Conservation (phyloP, 148 eudicot species). For the Vaccinium corymbosum region DNA sequence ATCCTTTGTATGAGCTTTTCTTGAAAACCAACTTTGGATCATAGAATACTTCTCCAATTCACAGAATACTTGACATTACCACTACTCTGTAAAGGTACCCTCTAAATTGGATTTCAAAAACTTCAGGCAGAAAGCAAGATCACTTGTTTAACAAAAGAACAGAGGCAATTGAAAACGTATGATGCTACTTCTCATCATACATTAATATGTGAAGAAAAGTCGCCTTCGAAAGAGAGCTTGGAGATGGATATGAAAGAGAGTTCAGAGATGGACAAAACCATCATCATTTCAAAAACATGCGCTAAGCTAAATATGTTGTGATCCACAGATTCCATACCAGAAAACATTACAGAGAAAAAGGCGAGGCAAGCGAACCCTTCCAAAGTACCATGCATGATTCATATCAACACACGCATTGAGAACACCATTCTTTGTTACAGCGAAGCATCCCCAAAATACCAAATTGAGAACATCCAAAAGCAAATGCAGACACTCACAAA, state of each 20-base stretch:
- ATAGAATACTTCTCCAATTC: too few species aligned
- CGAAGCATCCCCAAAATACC: too few species aligned
- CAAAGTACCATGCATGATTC: too few species aligned
- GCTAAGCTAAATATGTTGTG: neutral
- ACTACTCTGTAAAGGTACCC: constrained; percentile 1
- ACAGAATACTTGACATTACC: neutral
- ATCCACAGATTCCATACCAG: neutral
- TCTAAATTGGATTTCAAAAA: neutral
- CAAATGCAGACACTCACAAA: too few species aligned
- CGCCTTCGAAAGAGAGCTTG: too few species aligned
- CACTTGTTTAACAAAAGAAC: neutral
- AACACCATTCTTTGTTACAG: too few species aligned
- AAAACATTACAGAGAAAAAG: neutral
- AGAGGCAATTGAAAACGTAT: neutral
- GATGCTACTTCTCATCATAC: neutral
- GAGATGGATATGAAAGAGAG: neutral
- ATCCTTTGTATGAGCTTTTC: too few species aligned
- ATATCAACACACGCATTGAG: neutral
- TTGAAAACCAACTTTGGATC: too few species aligned
- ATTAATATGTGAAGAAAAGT: too few species aligned
- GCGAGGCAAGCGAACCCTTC: neutral
- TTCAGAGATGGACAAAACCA: neutral
- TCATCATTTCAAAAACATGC: too few species aligned
- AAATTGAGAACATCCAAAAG: too few species aligned
- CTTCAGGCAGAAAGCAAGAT: neutral